phyloP scores from a whole-genome alignment of 805 yeast species.

The Candida parachauliodes region DNA sequence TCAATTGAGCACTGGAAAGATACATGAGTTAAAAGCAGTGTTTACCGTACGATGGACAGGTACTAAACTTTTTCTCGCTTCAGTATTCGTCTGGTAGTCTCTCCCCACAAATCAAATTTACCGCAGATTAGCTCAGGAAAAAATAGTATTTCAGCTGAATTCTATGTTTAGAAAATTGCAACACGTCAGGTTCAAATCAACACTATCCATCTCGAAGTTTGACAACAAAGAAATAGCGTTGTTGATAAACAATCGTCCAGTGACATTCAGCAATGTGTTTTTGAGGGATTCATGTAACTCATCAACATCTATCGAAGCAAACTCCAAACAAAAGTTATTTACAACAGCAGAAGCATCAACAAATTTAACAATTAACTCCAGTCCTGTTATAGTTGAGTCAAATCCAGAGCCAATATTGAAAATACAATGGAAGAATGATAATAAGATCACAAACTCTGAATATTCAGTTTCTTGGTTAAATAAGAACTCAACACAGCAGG shows the following conservation, averaged over 20 bases:
- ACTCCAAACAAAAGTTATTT: slow-evolving; percentile 59
- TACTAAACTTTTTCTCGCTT: too few species aligned
- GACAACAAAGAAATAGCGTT: slow-evolving; percentile 24
- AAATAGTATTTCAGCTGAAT: too few species aligned
- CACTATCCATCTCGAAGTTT: slow-evolving; percentile 13
- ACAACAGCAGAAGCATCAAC: slow-evolving; percentile 50
- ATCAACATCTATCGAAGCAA: slow-evolving; percentile 46
- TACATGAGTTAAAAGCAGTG: too few species aligned
- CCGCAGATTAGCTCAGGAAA: neutral
- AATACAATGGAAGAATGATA: slow-evolving; percentile 38
- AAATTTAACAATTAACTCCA: slow-evolving; percentile 30
- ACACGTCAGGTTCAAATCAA: slow-evolving; percentile 3
- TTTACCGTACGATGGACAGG: too few species aligned
- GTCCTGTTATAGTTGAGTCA: slow-evolving; percentile 30
- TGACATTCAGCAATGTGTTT: slow-evolving; percentile 48
- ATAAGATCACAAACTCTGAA: slow-evolving; percentile 19
- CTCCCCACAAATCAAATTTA: slow-evolving; percentile 1
- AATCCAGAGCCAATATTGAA: slow-evolving; percentile 26
- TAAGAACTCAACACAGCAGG: slow-evolving; percentile 33
- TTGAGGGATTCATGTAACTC: slow-evolving; percentile 63
- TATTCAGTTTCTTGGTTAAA: slow-evolving; percentile 48
- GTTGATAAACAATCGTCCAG: slow-evolving; percentile 17
- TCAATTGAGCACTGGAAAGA: too few species aligned
- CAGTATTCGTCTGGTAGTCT: too few species aligned
- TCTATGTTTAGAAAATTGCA: slow-evolving; percentile 2